Evolutionary conservation across 805 yeast species (phyloP).

Genomic region (Wickerhamiella kurtzmanii): DNA sequence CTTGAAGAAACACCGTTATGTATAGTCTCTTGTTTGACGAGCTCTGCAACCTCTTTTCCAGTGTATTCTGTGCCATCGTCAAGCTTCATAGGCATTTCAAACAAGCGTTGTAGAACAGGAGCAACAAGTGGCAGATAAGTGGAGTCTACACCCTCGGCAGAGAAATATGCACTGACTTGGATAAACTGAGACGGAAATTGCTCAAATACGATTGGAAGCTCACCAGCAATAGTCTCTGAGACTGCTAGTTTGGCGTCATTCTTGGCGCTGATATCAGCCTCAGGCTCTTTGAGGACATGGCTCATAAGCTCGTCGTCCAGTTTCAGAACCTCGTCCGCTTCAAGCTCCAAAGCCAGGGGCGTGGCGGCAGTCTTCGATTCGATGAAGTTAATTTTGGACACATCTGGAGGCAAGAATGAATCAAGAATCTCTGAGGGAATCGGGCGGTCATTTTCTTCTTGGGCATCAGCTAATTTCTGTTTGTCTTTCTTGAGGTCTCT

Average conservation of each 20-base stretch:
- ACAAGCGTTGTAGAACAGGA: slow-evolving; percentile 47
- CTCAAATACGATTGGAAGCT: slow-evolving; percentile 66
- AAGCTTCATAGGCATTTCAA: slow-evolving; percentile 54
- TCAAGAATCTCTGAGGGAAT: slow-evolving; percentile 58
- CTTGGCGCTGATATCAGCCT: neutral
- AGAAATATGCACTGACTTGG: slow-evolving; percentile 47
- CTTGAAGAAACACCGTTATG: slow-evolving; percentile 40
- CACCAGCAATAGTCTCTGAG: slow-evolving; percentile 19
- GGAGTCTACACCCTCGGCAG: slow-evolving; percentile 40
- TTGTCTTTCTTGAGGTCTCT: slow-evolving; percentile 44
- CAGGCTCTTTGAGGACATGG: slow-evolving; percentile 2
- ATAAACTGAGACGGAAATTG: slow-evolving; percentile 68
- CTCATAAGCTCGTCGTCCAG: neutral
- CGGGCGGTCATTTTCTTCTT: slow-evolving; percentile 51
- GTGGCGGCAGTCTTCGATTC: slow-evolving; percentile 50
- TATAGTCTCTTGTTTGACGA: slow-evolving; percentile 60
- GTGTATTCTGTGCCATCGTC: slow-evolving; percentile 48
- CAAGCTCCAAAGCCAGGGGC: slow-evolving; percentile 29
- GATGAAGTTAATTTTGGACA: slow-evolving; percentile 59
- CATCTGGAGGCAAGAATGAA: slow-evolving; percentile 59
- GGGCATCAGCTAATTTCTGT: slow-evolving; percentile 45
- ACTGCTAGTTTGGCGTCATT: neutral
- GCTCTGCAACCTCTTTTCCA: slow-evolving; percentile 64
- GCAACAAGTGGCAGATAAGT: slow-evolving; percentile 50
- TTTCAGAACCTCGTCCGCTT: neutral